Conservation (phyloP, 2,329 filamentous ascomycete species). For the Fusarium buxicola region DNA sequence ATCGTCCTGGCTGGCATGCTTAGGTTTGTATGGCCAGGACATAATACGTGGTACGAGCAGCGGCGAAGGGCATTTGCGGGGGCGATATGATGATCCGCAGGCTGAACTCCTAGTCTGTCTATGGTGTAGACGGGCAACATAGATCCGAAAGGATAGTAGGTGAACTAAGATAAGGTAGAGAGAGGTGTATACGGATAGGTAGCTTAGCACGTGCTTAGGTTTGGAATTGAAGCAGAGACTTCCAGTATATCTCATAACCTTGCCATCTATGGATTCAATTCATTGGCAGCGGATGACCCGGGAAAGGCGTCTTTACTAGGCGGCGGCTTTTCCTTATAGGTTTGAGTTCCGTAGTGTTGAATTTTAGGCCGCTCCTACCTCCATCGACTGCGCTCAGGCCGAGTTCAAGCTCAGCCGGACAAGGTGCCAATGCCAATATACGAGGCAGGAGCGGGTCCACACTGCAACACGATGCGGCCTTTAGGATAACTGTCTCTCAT, state of each 20-base stretch:
- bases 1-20: neutral
- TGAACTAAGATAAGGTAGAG: neutral
- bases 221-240: neutral
- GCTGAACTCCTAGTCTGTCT: neutral
- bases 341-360: neutral
- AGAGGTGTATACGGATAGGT: no score
- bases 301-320: neutral
- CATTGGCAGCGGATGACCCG: neutral
- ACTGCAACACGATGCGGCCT: neutral
- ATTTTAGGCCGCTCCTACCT: constrained; percentile 1
- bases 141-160: constrained; percentile 7
- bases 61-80: neutral
- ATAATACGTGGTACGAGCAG: constrained; percentile 1
- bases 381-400: neutral
- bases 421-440: constrained; percentile 29
- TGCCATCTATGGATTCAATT: no score
- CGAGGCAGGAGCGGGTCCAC: constrained; percentile 33
- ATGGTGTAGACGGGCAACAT: constrained; percentile 5
- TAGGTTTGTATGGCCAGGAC: neutral
- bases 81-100: constrained; percentile 7
- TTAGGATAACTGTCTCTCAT: neutral
- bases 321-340: no score
- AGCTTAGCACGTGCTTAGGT: neutral
- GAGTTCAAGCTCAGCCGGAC: constrained; percentile 17
- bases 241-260: no score